Base-by-base conservation (phyloP, 2,329 filamentous ascomycete genomes). In the Botrytis sinoallii region DNA sequence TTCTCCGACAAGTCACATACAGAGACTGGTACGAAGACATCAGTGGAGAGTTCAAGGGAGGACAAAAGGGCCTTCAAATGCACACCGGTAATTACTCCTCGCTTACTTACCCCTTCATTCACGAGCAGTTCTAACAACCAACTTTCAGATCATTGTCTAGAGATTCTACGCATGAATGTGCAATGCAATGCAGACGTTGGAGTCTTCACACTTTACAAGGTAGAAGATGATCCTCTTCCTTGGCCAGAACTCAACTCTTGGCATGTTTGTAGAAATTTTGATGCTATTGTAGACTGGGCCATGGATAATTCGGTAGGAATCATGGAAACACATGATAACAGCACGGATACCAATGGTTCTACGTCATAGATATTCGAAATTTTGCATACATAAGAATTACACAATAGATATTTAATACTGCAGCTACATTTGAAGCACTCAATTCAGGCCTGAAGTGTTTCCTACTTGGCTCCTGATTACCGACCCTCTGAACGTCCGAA, bases 101-200 rank as follows among this genome's bases (percentile, higher is more conserved):
- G 69, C 25, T 38, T 25, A 35, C n/a, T 61, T 42, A 35, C 18
- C 46, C 65, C 22, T 29, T 10, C 22, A 22, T 20, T 29, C 10
- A 42, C 38, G 35, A 46, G 7, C 35, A 46, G 25, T 38, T 46
- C 46, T 57, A 25, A 68, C 9, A 22, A 29, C 42, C 42, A 71
- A 68, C 52, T 32, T 59, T 52, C 55, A 77, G 86, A 88, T 78
- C 86, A 88, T 78, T 88, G 86, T 80, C 84, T 88, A 74, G 86
- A 88, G 76, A 84, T 87, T 7, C 79, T 89, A 57, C 80, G 87
- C 10, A 82, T 86, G 75, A 87, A 85, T 63, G 81, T 88, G 64
- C 86, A 88, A 84, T 89, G 87, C 77, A 85, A 88, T 76, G 83
- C 84, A 63, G 87, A 89, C 73, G 82, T 88, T 75, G 86, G 86